Conservation (phyloP, 371 early-diverging fungal genomes). For the Circinella umbellata region DNA sequence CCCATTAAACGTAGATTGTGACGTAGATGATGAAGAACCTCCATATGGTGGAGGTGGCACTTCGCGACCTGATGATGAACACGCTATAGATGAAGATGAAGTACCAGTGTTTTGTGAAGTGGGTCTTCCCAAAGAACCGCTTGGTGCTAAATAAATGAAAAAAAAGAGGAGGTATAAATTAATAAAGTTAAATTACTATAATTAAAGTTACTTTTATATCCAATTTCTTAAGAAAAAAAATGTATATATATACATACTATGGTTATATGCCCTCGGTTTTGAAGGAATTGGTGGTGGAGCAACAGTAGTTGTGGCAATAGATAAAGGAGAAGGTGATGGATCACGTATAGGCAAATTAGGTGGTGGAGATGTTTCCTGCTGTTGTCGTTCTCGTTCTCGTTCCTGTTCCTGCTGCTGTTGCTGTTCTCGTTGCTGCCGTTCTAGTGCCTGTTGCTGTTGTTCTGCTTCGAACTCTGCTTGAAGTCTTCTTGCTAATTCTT, state of each 20-base stretch:
- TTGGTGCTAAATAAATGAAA: constrained; percentile 1
- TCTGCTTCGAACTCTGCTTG: constrained; percentile 18
- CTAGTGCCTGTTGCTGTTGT: not conserved
- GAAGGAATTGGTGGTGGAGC: constrained; percentile 19
- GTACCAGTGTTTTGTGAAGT: constrained; percentile 1
- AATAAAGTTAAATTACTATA: not conserved
- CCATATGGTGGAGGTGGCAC: constrained; percentile 4
- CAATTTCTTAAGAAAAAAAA: not conserved
- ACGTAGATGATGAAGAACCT: not conserved
- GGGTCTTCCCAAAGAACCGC: not conserved
- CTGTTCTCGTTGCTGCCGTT: not conserved
- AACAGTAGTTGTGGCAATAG: not conserved
- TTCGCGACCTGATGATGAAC: not conserved
- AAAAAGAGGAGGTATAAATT: not conserved
- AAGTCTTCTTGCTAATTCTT: constrained; percentile 13
- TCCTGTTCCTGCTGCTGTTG: not conserved
- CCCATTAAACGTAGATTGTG: not conserved
- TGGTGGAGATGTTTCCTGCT: not conserved
- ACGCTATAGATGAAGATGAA: not conserved
- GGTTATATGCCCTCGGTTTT: constrained; percentile 22
- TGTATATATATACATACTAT: constrained; percentile 1
- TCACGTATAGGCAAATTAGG: not conserved
- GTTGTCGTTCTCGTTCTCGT: not conserved
- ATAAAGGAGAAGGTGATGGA: not conserved
- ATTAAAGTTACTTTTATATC: not conserved